A percentile compares a stretch with the other conserved stretches of the same genome.
Evolutionary conservation across 2,329 filamentous ascomycete species (phyloP).

Genomic region (Cladosporium velox): DNA sequence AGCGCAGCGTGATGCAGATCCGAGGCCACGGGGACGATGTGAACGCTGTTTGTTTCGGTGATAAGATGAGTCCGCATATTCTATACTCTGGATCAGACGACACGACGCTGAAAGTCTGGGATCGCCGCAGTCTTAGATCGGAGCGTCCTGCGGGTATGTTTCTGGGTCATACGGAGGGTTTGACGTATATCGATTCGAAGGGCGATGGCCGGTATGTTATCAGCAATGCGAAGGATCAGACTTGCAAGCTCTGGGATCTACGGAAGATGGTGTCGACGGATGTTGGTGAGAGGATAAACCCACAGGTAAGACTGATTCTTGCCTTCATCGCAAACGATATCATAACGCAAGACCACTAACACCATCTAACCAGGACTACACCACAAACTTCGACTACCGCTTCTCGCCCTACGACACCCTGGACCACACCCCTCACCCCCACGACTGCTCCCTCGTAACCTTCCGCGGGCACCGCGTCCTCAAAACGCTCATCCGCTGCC

Average conservation of each 20-base stretch:
- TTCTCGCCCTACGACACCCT: conserved; percentile 65
- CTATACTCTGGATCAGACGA: conserved; percentile 96
- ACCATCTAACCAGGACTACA: conserved; percentile 46
- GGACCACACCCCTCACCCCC: conserved; percentile 70
- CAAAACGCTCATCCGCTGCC: conserved; percentile 88
- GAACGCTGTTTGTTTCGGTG: conserved; percentile 94
- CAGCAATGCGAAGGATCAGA: conserved; percentile 93
- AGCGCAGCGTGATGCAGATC: conserved; percentile 71
- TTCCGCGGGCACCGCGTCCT: conserved; percentile 89
- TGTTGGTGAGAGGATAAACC: conserved; percentile 59
- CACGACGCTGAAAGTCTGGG: conserved; percentile 93
- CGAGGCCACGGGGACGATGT: conserved; percentile 83
- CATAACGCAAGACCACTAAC: neutral
- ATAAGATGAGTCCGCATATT: conserved; percentile 84
- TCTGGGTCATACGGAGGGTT: conserved; percentile 64
- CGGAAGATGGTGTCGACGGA: conserved; percentile 81
- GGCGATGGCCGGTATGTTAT: conserved; percentile 87
- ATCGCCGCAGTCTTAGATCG: conserved; percentile 69
- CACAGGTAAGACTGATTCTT: conserved; percentile 34
- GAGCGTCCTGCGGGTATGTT: conserved; percentile 66
- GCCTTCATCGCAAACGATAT: neutral
- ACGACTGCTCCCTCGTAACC: conserved; percentile 90
- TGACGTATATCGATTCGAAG: conserved; percentile 75
- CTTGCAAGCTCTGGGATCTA: conserved; percentile 95
- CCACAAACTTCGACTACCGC: conserved; percentile 73